phyloP scores from a whole-genome alignment of 2,329 filamentous ascomycete species.

The Monilinia aucupariae region DNA sequence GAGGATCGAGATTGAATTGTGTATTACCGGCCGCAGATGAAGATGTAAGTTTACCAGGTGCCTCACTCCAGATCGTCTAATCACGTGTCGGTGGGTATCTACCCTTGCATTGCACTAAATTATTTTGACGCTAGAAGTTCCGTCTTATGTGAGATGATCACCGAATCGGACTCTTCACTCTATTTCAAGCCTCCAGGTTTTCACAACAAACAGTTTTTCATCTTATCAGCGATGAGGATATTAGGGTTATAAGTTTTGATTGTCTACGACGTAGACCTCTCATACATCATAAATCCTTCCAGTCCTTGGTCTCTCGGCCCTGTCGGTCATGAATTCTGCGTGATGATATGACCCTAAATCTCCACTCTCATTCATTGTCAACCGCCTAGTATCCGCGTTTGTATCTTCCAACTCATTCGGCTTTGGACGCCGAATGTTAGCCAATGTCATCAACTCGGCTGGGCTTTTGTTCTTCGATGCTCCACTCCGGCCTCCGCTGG shows the following conservation, averaged over 20 bases:
- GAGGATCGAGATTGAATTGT: not conserved
- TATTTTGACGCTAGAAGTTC: not conserved
- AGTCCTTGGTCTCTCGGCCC: not conserved
- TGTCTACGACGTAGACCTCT: not conserved
- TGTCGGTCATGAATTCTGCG: not conserved
- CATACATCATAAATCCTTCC: not conserved
- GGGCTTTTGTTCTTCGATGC: constrained; percentile 2
- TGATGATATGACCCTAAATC: not conserved
- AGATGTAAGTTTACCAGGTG: too few relatives aligned
- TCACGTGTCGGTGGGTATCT: not conserved
- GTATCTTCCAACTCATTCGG: constrained; percentile 4
- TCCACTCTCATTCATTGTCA: constrained; percentile 9
- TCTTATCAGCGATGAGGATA: not conserved
- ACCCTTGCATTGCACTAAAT: not conserved
- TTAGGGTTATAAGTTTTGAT: not conserved
- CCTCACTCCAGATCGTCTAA: not conserved
- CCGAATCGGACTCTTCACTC: not conserved
- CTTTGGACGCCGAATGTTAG: not conserved
- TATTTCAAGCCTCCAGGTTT: not conserved
- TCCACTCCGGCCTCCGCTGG: constrained; percentile 1
- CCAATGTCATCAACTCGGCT: not conserved
- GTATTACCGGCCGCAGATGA: too few relatives aligned
- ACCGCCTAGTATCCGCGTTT: constrained; percentile 1
- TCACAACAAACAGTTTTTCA: not conserved
- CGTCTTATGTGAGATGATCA: not conserved